These are phyloP conservation scores for Setaria viridis DNA, from an alignment of 202 grass and related monocot species.

Conservation along the genomic window DNA sequence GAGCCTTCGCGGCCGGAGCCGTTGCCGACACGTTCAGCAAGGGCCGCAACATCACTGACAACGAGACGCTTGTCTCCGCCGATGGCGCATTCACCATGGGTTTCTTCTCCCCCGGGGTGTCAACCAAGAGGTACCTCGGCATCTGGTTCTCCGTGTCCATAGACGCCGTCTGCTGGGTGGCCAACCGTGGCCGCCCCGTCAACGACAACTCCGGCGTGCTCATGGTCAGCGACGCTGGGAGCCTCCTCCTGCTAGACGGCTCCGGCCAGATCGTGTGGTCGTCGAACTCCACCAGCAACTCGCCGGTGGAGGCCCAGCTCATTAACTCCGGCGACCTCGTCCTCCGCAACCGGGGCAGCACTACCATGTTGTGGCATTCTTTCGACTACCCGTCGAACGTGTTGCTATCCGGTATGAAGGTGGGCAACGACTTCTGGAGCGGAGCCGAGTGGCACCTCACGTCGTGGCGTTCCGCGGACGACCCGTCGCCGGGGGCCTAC, in stretches of 20 bases:
- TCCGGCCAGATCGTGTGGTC: conserved; percentile 10
- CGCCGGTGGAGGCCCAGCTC: background rate
- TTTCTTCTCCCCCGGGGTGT: conserved; percentile 52
- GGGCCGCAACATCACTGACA: conserved; percentile 6
- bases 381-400: conserved; percentile 74
- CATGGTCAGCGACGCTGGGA: background rate
- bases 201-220: conserved; percentile 19
- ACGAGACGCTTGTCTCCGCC: conserved; percentile 46
- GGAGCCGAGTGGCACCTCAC: conserved; percentile 36
- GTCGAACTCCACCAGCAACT: background rate
- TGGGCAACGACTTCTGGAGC: conserved; percentile 47
- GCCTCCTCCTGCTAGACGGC: background rate
- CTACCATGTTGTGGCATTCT: conserved; percentile 53
- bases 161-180: conserved; percentile 49
- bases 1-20: background rate
- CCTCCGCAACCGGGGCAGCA: background rate
- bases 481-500: background rate
- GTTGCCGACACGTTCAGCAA: conserved; percentile 27
- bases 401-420: conserved; percentile 65
- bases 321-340: conserved; percentile 53
- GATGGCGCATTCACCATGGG: conserved; percentile 43
- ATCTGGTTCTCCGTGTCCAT: conserved; percentile 40
- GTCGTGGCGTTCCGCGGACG: background rate
- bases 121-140: conserved; percentile 53
- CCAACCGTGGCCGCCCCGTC: conserved; percentile 37